Evolutionary conservation across 2,329 filamentous ascomycete genomes (phyloP).

Genomic region (Mollisiaceae sp.): DNA sequence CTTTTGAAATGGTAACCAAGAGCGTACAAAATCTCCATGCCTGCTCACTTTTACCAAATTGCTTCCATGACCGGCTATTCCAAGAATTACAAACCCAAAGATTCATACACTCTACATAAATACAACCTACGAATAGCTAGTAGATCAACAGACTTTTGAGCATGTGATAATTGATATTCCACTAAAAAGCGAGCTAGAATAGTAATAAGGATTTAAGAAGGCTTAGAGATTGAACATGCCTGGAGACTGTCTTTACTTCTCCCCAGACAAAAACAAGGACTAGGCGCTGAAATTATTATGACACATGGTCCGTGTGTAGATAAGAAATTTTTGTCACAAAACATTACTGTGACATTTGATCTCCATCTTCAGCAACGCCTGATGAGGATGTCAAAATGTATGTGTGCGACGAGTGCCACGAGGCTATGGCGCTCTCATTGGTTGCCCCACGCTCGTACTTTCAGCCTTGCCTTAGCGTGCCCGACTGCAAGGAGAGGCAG

Average conservation of each 20-base stretch:
- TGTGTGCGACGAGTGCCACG: background rate
- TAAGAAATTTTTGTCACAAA: background rate
- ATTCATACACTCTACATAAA: no score
- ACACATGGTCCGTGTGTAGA: background rate
- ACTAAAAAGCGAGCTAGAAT: no score
- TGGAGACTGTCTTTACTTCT: background rate
- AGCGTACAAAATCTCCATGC: background rate
- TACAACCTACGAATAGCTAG: no score
- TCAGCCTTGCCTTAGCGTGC: slow-evolving; percentile 7
- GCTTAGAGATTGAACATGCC: background rate
- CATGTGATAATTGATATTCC: no score
- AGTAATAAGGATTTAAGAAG: no score
- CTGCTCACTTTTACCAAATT: background rate
- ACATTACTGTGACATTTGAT: background rate
- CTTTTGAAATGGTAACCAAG: background rate
- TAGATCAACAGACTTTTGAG: no score
- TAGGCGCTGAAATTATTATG: background rate
- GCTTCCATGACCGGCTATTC: background rate
- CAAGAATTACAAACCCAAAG: background rate
- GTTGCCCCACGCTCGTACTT: background rate
- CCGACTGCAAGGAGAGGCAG: slow-evolving; percentile 1
- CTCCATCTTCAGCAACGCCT: background rate
- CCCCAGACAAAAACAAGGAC: background rate
- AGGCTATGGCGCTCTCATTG: slow-evolving; percentile 5
- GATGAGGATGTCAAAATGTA: background rate